These are phyloP conservation scores for Lachancea thermotolerans DNA, from an alignment of 805 yeast genomes.

Conservation along the genomic window DNA sequence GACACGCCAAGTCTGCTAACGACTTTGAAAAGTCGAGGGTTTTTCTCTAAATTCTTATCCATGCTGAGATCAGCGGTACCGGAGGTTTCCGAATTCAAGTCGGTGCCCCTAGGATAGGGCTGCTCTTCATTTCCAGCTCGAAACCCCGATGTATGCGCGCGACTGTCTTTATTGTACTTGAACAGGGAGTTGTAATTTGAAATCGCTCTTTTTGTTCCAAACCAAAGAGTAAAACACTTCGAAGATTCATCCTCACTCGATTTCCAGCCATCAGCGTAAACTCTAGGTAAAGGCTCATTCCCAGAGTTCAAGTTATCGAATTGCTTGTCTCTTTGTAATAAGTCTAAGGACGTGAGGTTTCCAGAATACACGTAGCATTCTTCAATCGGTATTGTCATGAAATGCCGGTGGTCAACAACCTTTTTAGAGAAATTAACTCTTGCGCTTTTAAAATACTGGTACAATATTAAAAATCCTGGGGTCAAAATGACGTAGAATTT, in stretches of 20 bases:
- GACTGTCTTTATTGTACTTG: background rate
- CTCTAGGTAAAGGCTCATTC: slow-evolving; percentile 55
- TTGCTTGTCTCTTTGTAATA: slow-evolving; percentile 41
- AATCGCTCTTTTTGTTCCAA: slow-evolving; percentile 54
- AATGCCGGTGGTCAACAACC: slow-evolving; percentile 45
- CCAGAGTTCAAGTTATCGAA: slow-evolving; percentile 48
- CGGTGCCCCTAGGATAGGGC: background rate
- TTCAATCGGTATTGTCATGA: slow-evolving; percentile 52
- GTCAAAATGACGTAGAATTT: slow-evolving; percentile 57
- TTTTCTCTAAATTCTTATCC: slow-evolving; percentile 6
- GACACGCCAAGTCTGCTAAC: slow-evolving; percentile 54
- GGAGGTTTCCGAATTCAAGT: background rate
- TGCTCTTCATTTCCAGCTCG: background rate
- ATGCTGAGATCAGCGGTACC: slow-evolving; percentile 1
- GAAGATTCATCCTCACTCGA: slow-evolving; percentile 70
- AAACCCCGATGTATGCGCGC: background rate
- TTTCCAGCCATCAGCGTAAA: slow-evolving; percentile 78
- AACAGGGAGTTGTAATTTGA: slow-evolving; percentile 13
- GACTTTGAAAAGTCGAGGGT: slow-evolving; percentile 20
- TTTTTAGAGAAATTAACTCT: slow-evolving; percentile 40
- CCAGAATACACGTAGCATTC: slow-evolving; percentile 77
- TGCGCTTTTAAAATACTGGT: slow-evolving; percentile 43
- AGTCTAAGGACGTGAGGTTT: slow-evolving; percentile 47
- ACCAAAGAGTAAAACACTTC: slow-evolving; percentile 81
- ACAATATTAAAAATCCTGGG: slow-evolving; percentile 63